These are phyloP conservation scores for Rhizophora mangle DNA, from an alignment of 345 rosid species.

Conservation along the genomic window DNA sequence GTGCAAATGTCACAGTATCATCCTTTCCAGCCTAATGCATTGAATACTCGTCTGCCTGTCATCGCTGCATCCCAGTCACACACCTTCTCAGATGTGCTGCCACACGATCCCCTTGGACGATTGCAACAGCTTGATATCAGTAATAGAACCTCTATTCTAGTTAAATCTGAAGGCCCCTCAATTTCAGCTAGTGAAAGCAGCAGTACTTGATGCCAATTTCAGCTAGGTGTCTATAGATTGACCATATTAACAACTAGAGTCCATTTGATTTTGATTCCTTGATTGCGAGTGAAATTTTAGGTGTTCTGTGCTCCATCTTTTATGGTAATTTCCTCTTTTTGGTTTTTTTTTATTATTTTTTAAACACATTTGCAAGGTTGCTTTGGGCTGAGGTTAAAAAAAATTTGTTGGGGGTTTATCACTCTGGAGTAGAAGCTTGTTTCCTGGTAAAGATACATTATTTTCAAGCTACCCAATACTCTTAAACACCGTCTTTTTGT, in stretches of 20 bases:
- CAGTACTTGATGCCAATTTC: slow-evolving; percentile 22
- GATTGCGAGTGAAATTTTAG: slow-evolving; percentile 26
- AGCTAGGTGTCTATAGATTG: not conserved
- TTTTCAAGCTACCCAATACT: slow-evolving; percentile 4
- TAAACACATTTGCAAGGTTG: too few relatives aligned
- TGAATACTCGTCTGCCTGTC: slow-evolving; percentile 22
- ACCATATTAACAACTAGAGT: not conserved
- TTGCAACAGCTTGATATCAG: slow-evolving; percentile 84
- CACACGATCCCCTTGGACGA: slow-evolving; percentile 63
- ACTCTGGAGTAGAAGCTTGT: slow-evolving; percentile 24
- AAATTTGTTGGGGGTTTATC: slow-evolving; percentile 27
- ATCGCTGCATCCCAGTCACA: slow-evolving; percentile 2
- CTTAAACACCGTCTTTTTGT: slow-evolving; percentile 12
- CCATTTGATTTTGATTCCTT: slow-evolving; percentile 22
- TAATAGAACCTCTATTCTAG: slow-evolving; percentile 50
- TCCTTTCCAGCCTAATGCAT: slow-evolving; percentile 37
- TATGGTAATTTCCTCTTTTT: slow-evolving; percentile 25
- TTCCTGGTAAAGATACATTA: slow-evolving; percentile 23
- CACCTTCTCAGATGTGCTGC: slow-evolving; percentile 54
- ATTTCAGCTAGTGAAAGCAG: slow-evolving; percentile 72
- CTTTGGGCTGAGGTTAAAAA: too few relatives aligned
- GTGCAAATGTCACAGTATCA: slow-evolving; percentile 51
- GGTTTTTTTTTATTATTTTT: not conserved
- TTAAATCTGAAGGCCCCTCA: slow-evolving; percentile 65
- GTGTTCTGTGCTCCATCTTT: not conserved